These are phyloP conservation scores for Jatropha podagrica DNA, from an alignment of 441 rosid species.

Conservation along the genomic window DNA sequence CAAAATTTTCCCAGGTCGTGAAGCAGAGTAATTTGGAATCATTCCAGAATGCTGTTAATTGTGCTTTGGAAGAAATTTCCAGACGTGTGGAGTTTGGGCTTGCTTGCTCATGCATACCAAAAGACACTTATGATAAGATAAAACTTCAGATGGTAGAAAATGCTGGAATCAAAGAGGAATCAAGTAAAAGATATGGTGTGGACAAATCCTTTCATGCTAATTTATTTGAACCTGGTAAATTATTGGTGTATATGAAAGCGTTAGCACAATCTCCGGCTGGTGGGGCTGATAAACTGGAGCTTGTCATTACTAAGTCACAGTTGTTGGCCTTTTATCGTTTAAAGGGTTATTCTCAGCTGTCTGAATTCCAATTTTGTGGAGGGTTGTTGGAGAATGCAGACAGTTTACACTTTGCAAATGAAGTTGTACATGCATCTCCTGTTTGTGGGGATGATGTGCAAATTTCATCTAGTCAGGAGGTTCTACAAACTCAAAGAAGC, in stretches of 20 bases:
- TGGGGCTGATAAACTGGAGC: slow-evolving; percentile 52
- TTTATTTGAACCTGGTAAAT: slow-evolving; percentile 47
- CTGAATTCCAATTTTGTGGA: slow-evolving; percentile 46
- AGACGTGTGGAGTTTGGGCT: slow-evolving; percentile 56
- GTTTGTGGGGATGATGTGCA: slow-evolving; percentile 24
- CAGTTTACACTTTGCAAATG: slow-evolving; percentile 27
- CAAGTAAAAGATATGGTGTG: slow-evolving; percentile 36
- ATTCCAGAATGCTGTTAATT: slow-evolving; percentile 55
- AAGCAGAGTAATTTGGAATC: slow-evolving; percentile 52
- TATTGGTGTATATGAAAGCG: slow-evolving; percentile 47
- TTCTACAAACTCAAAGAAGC: slow-evolving; percentile 30
- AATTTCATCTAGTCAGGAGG: slow-evolving; percentile 23
- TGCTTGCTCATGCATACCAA: slow-evolving; percentile 54
- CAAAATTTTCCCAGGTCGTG: slow-evolving; percentile 57
- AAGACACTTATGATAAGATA: slow-evolving; percentile 38
- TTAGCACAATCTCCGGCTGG: slow-evolving; percentile 50
- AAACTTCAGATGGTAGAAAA: slow-evolving; percentile 55
- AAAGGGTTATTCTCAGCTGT: slow-evolving; percentile 50
- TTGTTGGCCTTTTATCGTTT: slow-evolving; percentile 49
- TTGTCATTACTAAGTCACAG: slow-evolving; percentile 56
- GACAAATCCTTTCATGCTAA: slow-evolving; percentile 32
- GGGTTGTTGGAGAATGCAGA: slow-evolving; percentile 36
- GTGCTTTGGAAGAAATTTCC: slow-evolving; percentile 64
- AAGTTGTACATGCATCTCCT: slow-evolving; percentile 20
- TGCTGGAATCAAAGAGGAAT: slow-evolving; percentile 49